Conservation (phyloP, 116 monocot species). For the Cymodocea nodosa region DNA sequence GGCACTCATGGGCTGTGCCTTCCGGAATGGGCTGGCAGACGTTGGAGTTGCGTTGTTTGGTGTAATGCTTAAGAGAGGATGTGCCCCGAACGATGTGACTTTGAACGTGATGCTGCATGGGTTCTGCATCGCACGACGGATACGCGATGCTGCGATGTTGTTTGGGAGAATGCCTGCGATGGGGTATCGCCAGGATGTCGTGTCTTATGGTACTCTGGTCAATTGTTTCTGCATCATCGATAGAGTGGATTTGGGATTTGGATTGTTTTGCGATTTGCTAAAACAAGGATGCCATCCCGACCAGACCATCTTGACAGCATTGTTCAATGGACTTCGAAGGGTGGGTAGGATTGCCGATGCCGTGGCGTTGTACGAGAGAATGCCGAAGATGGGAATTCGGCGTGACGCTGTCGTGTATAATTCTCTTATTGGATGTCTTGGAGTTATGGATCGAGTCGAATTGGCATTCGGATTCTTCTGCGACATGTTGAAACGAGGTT, state of each 20-base stretch:
- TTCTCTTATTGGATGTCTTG: not conserved
- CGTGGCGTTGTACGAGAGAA: not conserved
- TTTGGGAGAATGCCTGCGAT: slow-evolving; percentile 11
- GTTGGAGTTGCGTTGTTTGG: not conserved
- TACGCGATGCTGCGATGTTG: slow-evolving; percentile 9
- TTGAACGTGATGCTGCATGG: slow-evolving; percentile 17
- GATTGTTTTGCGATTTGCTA: not conserved
- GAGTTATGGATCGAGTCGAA: not conserved
- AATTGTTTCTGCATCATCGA: not conserved
- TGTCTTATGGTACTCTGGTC: slow-evolving; percentile 10
- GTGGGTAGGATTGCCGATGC: not conserved
- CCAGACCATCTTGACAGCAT: not conserved
- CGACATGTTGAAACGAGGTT: slow-evolving; percentile 12
- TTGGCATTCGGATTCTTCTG: slow-evolving; percentile 13
- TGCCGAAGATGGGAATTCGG: not conserved
- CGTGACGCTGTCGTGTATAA: not conserved
- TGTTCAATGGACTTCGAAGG: slow-evolving; percentile 1
- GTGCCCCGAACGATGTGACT: slow-evolving; percentile 7
- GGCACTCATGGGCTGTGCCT: slow-evolving; percentile 4
- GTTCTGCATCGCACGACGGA: too few relatives aligned
- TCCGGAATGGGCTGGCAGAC: not conserved
- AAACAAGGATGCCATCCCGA: not conserved
- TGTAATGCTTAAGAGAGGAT: slow-evolving; percentile 2
- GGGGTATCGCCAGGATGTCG: slow-evolving; percentile 12
- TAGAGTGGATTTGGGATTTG: slow-evolving; percentile 3